Conservation (phyloP, 2,329 filamentous ascomycete species). For the Botrytis galanthina region DNA sequence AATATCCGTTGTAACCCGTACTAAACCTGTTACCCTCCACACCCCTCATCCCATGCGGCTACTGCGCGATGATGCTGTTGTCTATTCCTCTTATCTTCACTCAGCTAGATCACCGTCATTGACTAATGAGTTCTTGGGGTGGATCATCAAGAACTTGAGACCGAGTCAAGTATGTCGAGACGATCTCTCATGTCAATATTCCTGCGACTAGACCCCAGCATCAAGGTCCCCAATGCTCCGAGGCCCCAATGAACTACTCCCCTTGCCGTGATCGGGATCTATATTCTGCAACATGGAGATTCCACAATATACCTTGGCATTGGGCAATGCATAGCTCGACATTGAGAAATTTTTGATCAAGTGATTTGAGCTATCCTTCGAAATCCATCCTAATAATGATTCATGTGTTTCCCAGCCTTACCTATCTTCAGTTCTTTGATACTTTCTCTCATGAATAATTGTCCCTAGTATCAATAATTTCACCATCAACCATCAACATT, state of each 20-base stretch:
- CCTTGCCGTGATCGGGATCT: constrained; percentile 9
- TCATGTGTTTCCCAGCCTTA: not conserved
- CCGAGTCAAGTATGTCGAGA: not conserved
- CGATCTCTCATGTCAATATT: not conserved
- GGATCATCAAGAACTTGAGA: not conserved
- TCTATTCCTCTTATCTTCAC: not conserved
- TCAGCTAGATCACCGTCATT: not conserved
- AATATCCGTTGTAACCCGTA: not conserved
- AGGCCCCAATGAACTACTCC: not conserved
- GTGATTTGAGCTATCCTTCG: not conserved
- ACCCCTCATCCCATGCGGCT: not conserved
- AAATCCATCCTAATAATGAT: not conserved
- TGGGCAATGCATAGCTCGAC: not conserved
- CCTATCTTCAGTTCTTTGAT: not conserved
- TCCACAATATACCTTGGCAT: not conserved
- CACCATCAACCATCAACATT: not conserved
- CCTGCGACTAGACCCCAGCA: not conserved
- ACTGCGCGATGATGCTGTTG: not conserved
- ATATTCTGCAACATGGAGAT: not conserved
- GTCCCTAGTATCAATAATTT: not conserved
- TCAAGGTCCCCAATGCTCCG: not conserved
- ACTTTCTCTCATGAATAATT: not conserved
- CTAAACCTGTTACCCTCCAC: not conserved
- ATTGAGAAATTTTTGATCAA: not conserved
- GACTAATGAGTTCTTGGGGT: not conserved